Evolutionary conservation across 2,329 filamentous ascomycete species (phyloP).

Genomic region (Cercospora zeae-maydis): DNA sequence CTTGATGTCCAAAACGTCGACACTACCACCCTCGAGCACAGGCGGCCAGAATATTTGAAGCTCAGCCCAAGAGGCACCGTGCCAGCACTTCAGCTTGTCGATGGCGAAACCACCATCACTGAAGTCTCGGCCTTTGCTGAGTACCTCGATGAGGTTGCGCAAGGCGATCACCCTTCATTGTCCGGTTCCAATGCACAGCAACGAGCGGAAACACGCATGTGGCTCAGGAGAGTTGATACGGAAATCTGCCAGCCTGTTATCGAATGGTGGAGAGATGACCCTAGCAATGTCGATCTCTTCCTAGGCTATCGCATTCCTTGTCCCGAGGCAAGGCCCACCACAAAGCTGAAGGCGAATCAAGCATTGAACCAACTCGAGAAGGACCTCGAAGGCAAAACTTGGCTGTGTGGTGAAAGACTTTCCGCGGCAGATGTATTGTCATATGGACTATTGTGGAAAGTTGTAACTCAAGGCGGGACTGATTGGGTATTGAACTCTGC

Average conservation of each 20-base stretch:
- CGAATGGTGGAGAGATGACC: not conserved
- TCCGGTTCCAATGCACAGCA: not conserved
- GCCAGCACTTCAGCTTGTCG: not conserved
- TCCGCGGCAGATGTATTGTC: not conserved
- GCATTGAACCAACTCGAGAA: constrained; percentile 1
- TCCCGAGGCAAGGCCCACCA: not conserved
- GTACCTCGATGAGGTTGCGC: not conserved
- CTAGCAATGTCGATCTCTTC: not conserved
- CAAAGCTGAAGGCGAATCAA: not conserved
- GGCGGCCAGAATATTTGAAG: not conserved
- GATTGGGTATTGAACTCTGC: not conserved
- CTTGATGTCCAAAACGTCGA: not conserved
- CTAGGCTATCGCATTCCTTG: not conserved
- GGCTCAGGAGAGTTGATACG: not conserved
- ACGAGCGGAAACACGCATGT: not conserved
- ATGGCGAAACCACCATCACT: not conserved
- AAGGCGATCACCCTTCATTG: not conserved
- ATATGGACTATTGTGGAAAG: not conserved
- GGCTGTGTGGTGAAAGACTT: not conserved
- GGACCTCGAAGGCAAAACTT: not conserved
- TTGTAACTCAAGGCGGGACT: not conserved
- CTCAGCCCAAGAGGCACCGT: not conserved
- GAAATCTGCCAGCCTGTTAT: not conserved
- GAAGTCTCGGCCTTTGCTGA: not conserved
- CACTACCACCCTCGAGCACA: not conserved